A percentile compares a stretch with the other conserved stretches of the same genome.
phyloP scores from a whole-genome alignment of 176 grass and related monocot species.

The Poa pratensis region DNA sequence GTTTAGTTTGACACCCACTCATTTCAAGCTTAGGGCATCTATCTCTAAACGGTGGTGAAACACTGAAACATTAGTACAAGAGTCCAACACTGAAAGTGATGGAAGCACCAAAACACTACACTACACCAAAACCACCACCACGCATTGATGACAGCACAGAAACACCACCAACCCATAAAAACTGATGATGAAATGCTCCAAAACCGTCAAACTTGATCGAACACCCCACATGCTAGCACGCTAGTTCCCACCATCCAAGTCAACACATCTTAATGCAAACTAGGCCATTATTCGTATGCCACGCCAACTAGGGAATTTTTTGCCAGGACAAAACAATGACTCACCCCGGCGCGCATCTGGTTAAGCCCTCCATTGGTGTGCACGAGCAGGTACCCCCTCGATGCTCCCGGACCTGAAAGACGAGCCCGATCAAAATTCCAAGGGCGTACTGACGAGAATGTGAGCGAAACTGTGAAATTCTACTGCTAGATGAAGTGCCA shows the following conservation, averaged over 20 bases:
- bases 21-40: slow-evolving; percentile 16
- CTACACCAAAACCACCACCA: slow-evolving; percentile 8
- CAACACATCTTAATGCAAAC: slow-evolving; percentile 38
- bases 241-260: slow-evolving; percentile 29
- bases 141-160: slow-evolving; percentile 17
- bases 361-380: slow-evolving; percentile 95
- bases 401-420: slow-evolving; percentile 55
- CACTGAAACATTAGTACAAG: slow-evolving; percentile 20
- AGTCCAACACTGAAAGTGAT: not conserved
- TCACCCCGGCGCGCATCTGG: slow-evolving; percentile 98
- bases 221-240: slow-evolving; percentile 44
- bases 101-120: slow-evolving; percentile 25
- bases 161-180: slow-evolving; percentile 8
- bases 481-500: not conserved
- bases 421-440: slow-evolving; percentile 22
- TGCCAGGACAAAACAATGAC: not conserved
- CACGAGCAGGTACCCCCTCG: slow-evolving; percentile 80
- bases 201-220: slow-evolving; percentile 35
- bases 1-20: not conserved
- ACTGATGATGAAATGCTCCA: slow-evolving; percentile 3
- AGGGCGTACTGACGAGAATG: not conserved
- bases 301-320: slow-evolving; percentile 23
- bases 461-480: not conserved
- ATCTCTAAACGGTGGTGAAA: not conserved
- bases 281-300: slow-evolving; percentile 36